Evolutionary conservation across 306 rosid genomes (phyloP), one percentile per base, ranked within the genome.

Genomic region (Delonix regia): DNA sequence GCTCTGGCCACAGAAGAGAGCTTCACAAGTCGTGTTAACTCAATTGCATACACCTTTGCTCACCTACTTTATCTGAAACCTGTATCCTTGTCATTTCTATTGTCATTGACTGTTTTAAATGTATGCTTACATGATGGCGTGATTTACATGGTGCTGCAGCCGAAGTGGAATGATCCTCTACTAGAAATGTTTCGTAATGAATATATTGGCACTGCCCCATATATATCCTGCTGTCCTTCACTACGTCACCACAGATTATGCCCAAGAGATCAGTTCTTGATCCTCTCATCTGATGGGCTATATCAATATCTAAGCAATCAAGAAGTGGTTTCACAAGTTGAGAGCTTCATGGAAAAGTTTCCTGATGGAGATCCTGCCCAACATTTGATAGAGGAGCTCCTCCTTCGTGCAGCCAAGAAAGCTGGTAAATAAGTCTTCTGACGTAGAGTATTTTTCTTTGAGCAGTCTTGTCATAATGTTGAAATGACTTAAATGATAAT

Each of bases 341-440:
- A 93, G 84, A 93, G 71, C 80, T 96, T 96, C 82, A 93, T 96
- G 96, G 98, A 93, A 90, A 96, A 93, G 84, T 93, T 87, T 84
- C 98, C 99, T 10, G 99, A 96, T 45, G 99, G 99, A 75, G 99
- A 96, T 75, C 99, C 99, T 48, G 99, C 99, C 63, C 99, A 96
- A 84, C 96, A 96, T 87, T 88, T 96, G 84, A 96, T 96, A 78
- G 99, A 96, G 94, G 99, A 96, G 88, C 96, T 96, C 84, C 99
- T 96, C 71, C 79, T 82, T 81, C 99, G 99, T 70, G 99, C 99
- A 22, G 99, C 99, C 42, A 91, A 89, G 86, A 96, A 96, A 83
- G 99, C 99, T 39, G 98, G 99, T 96, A 88, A 49, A 11, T 53
- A 41, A 60, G 45, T 81, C 71, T 71, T 74, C 80, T 68, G 69